These are phyloP conservation scores for Didymosphaeria variabile DNA, from an alignment of 2,329 filamentous ascomycete genomes.

Conservation along the genomic window DNA sequence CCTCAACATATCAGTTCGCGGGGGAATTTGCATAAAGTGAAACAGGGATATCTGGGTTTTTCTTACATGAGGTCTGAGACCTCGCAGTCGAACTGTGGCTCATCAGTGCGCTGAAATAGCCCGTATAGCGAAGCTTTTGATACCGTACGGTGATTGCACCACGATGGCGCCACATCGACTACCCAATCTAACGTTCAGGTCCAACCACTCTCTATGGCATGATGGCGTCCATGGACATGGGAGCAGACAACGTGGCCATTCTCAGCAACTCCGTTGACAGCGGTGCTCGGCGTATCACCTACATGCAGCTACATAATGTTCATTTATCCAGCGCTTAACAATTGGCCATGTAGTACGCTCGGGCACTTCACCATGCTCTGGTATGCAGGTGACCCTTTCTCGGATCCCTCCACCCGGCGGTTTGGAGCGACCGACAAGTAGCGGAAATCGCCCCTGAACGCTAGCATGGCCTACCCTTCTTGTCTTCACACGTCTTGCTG, in stretches of 20 bases:
- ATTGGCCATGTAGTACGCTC: neutral
- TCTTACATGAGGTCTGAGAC: neutral
- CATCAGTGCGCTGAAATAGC: neutral
- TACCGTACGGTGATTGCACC: neutral
- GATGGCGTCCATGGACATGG: neutral
- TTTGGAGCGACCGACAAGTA: conserved; percentile 1
- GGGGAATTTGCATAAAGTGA: neutral
- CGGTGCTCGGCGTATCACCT: neutral
- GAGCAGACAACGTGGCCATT: neutral
- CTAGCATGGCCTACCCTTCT: neutral
- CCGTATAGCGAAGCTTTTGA: neutral
- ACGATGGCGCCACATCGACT: neutral
- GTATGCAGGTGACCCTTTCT: neutral
- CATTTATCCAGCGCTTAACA: neutral
- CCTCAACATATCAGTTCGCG: neutral
- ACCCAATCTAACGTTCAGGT: neutral
- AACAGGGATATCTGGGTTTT: neutral
- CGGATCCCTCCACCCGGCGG: conserved; percentile 4
- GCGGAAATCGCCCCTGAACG: neutral
- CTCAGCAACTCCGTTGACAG: neutral
- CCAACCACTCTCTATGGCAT: neutral
- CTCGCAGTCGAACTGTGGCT: neutral
- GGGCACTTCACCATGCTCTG: conserved; percentile 1
- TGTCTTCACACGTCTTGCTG: neutral
- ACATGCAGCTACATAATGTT: neutral